Conservation (phyloP, 495 filamentous ascomycete genomes). For the Podospora sp. region DNA sequence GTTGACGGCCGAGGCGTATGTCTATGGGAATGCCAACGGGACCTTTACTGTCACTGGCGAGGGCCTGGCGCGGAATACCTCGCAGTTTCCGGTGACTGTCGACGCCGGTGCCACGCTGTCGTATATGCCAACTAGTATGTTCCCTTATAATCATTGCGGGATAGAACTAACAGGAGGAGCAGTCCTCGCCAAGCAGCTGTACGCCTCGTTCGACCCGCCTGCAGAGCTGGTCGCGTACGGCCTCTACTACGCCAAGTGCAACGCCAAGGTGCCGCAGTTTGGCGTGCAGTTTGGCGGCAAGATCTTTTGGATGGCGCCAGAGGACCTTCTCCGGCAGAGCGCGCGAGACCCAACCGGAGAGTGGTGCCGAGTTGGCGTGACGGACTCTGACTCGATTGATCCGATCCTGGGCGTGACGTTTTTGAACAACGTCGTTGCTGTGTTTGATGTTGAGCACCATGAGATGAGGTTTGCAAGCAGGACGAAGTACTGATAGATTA, state of each 20-base stretch:
- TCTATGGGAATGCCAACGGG: conserved; percentile 21
- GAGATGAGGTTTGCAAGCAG: conserved; percentile 39
- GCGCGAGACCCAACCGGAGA: conserved; percentile 38
- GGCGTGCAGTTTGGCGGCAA: conserved; percentile 53
- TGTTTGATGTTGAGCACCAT: conserved; percentile 58
- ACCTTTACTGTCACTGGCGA: neutral
- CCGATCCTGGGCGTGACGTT: conserved; percentile 63
- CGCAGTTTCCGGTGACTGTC: conserved; percentile 42
- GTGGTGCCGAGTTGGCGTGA: conserved; percentile 51
- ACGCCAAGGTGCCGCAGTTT: conserved; percentile 57
- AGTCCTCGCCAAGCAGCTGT: conserved; percentile 50
- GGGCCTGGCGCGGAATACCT: conserved; percentile 26
- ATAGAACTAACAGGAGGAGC: neutral
- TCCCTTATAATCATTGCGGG: neutral
- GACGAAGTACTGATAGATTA: conserved; percentile 24
- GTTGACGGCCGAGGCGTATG: conserved; percentile 35
- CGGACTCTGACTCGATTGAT: conserved; percentile 37
- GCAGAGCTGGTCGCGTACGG: conserved; percentile 45
- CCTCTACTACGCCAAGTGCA: conserved; percentile 56
- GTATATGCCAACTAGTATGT: conserved; percentile 37
- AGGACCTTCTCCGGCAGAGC: conserved; percentile 56
- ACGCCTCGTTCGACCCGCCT: conserved; percentile 54
- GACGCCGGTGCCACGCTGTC: conserved; percentile 47
- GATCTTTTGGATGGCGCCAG: conserved; percentile 55
- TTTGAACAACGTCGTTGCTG: conserved; percentile 61